phyloP scores from a whole-genome alignment of 495 filamentous ascomycete genomes.

The Podospora didyma region DNA sequence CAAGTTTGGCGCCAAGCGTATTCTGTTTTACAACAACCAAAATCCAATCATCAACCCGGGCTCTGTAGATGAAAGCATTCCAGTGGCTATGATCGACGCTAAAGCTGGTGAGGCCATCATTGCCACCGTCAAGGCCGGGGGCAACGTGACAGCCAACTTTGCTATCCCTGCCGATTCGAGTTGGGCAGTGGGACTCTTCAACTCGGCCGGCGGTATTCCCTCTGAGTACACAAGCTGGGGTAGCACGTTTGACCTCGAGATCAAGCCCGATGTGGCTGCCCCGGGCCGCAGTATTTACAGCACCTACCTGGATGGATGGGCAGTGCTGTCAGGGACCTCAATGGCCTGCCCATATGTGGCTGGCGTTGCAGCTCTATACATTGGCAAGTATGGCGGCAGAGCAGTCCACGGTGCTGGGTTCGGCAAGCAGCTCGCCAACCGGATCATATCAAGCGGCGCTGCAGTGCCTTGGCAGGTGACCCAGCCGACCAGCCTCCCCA shows the following conservation, averaged over 20 bases:
- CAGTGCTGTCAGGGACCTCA: constrained; percentile 42
- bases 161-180: constrained; percentile 19
- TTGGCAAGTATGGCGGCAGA: constrained; percentile 31
- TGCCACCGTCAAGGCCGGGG: constrained; percentile 18
- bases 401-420: constrained; percentile 30
- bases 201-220: constrained; percentile 23
- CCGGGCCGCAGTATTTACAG: constrained; percentile 47
- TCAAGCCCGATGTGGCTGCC: constrained; percentile 44
- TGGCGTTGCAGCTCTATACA: constrained; percentile 42
- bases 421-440: constrained; percentile 32
- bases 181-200: constrained; percentile 23
- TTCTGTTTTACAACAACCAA: constrained; percentile 28
- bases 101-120: constrained; percentile 24
- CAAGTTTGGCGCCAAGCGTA: constrained; percentile 22
- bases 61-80: constrained; percentile 9
- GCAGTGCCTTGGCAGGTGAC: constrained; percentile 42
- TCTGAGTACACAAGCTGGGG: constrained; percentile 45
- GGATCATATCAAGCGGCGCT: constrained; percentile 36
- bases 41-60: constrained; percentile 12
- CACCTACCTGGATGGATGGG: constrained; percentile 39
- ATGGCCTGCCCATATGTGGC: constrained; percentile 52
- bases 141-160: constrained; percentile 26
- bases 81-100: constrained; percentile 17
- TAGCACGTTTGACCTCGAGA: constrained; percentile 36
- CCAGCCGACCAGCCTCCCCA: constrained; percentile 10